Evolutionary conservation across 345 rosid genomes (phyloP), one percentile per base, ranked within the genome.

Genomic region (Euphorbia lathyris): DNA sequence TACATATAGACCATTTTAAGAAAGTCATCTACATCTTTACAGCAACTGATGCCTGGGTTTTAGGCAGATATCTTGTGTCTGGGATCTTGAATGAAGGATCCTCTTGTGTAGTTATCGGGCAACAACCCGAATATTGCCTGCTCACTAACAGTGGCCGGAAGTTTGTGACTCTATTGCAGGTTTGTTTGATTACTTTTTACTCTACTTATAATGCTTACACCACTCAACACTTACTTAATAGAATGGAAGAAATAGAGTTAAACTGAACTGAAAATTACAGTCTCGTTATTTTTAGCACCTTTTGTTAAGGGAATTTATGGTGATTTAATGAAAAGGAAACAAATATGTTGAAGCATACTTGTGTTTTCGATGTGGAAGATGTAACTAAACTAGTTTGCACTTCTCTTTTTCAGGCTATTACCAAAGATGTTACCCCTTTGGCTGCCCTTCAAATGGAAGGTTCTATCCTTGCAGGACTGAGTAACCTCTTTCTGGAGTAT

Each of bases 121-220:
- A 83, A 67, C 78, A 71, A 67, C 78, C 85, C 10, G 81, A 80
- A 72, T 83, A 81, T 71, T 86, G 80, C 74, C 53, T 77, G 64
- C 93, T 88, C 65, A 84, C 90, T 13, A 80, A 60, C 77, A 84
- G 93, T n/a, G 87, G 93, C 55, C 73, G 82, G 78, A 88, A 84
- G 73, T 75, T 88, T 53, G 58, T 86, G 22, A 84, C 86, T 14
- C 77, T 88, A 36, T 60, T 86, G 75, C 90, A 86, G 93, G 93
- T 86, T 48, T 70, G 78, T 64, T 68, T 58, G 6, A 32, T 62
- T 34, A 51, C 42, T 34, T 77, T 42, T 67, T 0, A 17, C 27
- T 36, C 17, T 1, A 20, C 9, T 62, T 60, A 2, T 32, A 19
- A 19, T 60, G 38, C 22, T 0, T n/a, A 38, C 13, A 38, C 65